A percentile compares a stretch with the other conserved stretches of the same genome.
phyloP scores from a whole-genome alignment of 2,329 filamentous ascomycete species.

The Stagonosporopsis cucurbitacearum region DNA sequence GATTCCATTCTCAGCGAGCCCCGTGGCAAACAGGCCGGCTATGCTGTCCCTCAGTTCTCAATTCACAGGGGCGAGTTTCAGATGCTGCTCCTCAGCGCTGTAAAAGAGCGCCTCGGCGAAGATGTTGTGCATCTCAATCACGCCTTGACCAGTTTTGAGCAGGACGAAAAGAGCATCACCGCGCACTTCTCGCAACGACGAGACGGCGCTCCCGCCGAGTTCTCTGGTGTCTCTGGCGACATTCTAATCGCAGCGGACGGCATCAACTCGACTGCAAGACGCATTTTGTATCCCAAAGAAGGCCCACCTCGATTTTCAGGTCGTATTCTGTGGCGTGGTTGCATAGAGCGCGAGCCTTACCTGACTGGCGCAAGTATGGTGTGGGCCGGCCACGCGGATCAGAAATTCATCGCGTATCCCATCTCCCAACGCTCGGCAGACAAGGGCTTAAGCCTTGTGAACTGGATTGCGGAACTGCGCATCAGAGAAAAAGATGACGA shows the following conservation, averaged over 20 bases:
- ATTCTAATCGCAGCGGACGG: slow-evolving; percentile 54
- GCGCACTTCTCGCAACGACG: slow-evolving; percentile 46
- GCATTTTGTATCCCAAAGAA: slow-evolving; percentile 53
- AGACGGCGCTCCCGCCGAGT: slow-evolving; percentile 34
- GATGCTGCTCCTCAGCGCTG: slow-evolving; percentile 52
- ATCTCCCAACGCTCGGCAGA: slow-evolving; percentile 49
- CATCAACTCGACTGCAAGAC: slow-evolving; percentile 54
- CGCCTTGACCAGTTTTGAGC: slow-evolving; percentile 46
- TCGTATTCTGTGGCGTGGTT: slow-evolving; percentile 56
- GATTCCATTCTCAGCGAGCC: slow-evolving; percentile 54
- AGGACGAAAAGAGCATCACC: slow-evolving; percentile 48
- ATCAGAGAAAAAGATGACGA: slow-evolving; percentile 52
- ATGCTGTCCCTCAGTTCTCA: slow-evolving; percentile 54
- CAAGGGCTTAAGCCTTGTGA: slow-evolving; percentile 51
- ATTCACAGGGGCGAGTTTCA: slow-evolving; percentile 56
- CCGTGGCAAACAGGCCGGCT: slow-evolving; percentile 51
- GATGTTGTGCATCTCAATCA: slow-evolving; percentile 51
- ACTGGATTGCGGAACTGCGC: slow-evolving; percentile 57
- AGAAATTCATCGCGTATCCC: slow-evolving; percentile 58
- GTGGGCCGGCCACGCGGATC: slow-evolving; percentile 56
- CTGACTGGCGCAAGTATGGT: slow-evolving; percentile 55
- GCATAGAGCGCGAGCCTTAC: slow-evolving; percentile 50
- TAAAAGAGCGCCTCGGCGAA: slow-evolving; percentile 51
- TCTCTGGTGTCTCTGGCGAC: slow-evolving; percentile 42
- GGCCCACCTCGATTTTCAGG: slow-evolving; percentile 55